phyloP scores from a whole-genome alignment of 805 yeast species.

The Candida michaelii region DNA sequence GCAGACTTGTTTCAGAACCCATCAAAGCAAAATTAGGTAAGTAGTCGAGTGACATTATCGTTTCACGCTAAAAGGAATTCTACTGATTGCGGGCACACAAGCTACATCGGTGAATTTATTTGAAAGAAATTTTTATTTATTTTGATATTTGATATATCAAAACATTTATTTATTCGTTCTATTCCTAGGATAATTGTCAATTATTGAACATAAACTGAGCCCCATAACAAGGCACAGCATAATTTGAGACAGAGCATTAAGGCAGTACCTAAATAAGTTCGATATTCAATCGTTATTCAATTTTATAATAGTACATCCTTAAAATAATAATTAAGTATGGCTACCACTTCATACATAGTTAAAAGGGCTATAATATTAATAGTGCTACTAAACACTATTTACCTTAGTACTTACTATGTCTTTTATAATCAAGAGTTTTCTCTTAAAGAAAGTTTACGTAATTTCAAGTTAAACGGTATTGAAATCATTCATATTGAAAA shows the following conservation, averaged over 20 bases:
- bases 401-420: constrained; percentile 13
- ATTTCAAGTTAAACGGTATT: neutral
- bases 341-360: constrained; percentile 8
- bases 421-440: constrained; percentile 12
- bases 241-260: too few species aligned
- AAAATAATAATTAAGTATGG: neutral
- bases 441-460: constrained; percentile 4
- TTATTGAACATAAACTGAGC: too few species aligned
- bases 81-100: constrained; percentile 6
- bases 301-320: too few species aligned
- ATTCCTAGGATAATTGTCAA: too few species aligned
- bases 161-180: too few species aligned
- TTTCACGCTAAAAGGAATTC: neutral
- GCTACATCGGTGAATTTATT: constrained; percentile 5
- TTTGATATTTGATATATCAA: too few species aligned
- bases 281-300: too few species aligned
- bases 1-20: neutral
- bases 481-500: constrained; percentile 10
- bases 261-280: too few species aligned
- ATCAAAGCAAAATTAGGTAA: neutral
- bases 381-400: constrained; percentile 14
- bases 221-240: too few species aligned
- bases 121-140: too few species aligned
- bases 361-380: constrained; percentile 11
- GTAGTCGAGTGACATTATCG: neutral